Base-by-base conservation (phyloP, 164 flowering plant genomes). In the Amborella trichopoda region DNA sequence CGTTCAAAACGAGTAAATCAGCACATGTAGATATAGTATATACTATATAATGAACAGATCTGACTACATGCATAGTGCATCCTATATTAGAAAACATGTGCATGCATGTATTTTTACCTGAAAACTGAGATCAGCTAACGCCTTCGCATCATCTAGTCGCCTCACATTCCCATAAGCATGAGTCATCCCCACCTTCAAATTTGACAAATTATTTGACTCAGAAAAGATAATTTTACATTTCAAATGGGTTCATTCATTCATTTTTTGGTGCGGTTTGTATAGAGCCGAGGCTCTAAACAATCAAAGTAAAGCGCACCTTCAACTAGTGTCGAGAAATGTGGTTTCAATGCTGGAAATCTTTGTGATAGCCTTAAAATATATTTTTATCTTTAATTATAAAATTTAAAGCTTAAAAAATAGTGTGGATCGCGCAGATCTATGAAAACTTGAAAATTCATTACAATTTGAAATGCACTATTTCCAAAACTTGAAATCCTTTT, bases 161-260 rank as follows among this genome's bases (percentile, higher is more conserved):
- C 81, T 81, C 28, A 72, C 71, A 46, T 72, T 80, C 16, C 78
- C 86, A 52, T 65, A 63, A 28, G 98, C 77, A 40, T 50, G 60
- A 13, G 96, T 83, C 70, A 55, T 69, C 13, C 98, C 96, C 51
- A 84, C 98, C 98, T 91, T 60, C 60, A 53, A 23, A 37, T 43
- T 22, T 11, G 14, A 33, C 12, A 33, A 33, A 33, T 2, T 33
- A 17, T 17, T 11, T 2, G 2, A 11, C 17, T 9, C 14, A 10
- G 16, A 38, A 38, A 10, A 16, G 41, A 38, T 9, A 3, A 38
- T 38, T 9, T 6, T 16, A 30, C 9, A 30, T 8, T 8, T 30
- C 34, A 1, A 8, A 14, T 30, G 34, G 11, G 14, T 30, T 9
- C 34, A 30, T 30, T 9, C 34, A 30, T 1, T 8, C 1, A 1